Conservation (phyloP, 73 alveolate genomes). For the Tetrahymena thermophila region DNA sequence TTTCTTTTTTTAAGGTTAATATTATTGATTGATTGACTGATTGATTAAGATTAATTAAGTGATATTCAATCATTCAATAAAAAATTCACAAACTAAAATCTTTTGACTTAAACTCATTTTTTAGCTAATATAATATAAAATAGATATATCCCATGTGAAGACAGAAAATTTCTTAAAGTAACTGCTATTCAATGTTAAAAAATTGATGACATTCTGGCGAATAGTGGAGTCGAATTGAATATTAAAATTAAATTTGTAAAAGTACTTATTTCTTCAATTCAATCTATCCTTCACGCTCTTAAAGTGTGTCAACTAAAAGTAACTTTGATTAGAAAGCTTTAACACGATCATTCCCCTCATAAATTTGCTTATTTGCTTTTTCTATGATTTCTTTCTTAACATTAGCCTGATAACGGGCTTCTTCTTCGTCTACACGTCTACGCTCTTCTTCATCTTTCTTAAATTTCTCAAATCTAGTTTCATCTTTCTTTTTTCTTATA, state of each 20-base stretch:
- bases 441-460: conserved; percentile 75
- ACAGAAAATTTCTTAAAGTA: too few species aligned
- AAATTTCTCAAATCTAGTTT: conserved; percentile 68
- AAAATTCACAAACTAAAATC: background rate
- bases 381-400: conserved; percentile 66
- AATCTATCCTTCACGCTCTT: conserved; percentile 75
- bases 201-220: background rate
- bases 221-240: background rate
- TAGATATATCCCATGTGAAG: background rate
- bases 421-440: conserved; percentile 74
- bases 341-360: conserved; percentile 78
- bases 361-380: conserved; percentile 73
- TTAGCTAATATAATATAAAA: too few species aligned
- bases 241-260: background rate
- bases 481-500: conserved; percentile 68
- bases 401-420: conserved; percentile 65
- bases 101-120: background rate
- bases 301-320: conserved; percentile 69
- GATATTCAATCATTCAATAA: background rate
- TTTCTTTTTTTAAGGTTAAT: background rate
- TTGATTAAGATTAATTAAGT: too few species aligned
- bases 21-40: background rate
- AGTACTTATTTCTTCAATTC: conserved; percentile 49
- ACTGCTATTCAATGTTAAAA: background rate
- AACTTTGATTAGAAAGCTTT: conserved; percentile 79